phyloP scores from a whole-genome alignment of 345 rosid species.

The Erucastrum elatum region DNA sequence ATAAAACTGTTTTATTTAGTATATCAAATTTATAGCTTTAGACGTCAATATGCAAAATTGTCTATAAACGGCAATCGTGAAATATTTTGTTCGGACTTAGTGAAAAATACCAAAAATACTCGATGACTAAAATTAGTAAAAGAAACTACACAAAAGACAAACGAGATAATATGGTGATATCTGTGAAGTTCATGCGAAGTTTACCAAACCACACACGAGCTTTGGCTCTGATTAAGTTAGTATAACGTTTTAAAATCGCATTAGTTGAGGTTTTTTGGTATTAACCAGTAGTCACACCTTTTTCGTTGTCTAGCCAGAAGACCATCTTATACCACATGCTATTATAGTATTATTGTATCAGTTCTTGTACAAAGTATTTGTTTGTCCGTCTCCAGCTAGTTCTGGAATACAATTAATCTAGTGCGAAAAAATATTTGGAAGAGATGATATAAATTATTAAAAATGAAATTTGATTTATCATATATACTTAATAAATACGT shows the following conservation, averaged over 20 bases:
- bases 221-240: background rate
- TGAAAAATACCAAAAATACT: background rate
- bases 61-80: constrained; percentile 1
- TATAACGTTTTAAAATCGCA: background rate
- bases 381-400: background rate
- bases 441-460: background rate
- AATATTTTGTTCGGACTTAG: background rate
- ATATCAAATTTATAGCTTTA: constrained; percentile 4
- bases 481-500: background rate
- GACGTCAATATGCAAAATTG: background rate
- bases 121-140: background rate
- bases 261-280: background rate
- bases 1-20: background rate
- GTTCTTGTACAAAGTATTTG: background rate
- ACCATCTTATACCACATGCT: background rate
- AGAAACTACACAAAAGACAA: background rate
- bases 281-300: background rate
- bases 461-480: background rate
- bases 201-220: background rate
- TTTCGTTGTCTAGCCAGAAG: constrained; percentile 3
- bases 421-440: background rate
- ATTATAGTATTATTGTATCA: background rate
- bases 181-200: background rate
- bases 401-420: background rate
- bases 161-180: background rate